Percentiles rank a stretch among this genome's conserved stretches.
Conservation (phyloP, 2,329 filamentous ascomycete species). For the Rhinocladiella mackenziei region DNA sequence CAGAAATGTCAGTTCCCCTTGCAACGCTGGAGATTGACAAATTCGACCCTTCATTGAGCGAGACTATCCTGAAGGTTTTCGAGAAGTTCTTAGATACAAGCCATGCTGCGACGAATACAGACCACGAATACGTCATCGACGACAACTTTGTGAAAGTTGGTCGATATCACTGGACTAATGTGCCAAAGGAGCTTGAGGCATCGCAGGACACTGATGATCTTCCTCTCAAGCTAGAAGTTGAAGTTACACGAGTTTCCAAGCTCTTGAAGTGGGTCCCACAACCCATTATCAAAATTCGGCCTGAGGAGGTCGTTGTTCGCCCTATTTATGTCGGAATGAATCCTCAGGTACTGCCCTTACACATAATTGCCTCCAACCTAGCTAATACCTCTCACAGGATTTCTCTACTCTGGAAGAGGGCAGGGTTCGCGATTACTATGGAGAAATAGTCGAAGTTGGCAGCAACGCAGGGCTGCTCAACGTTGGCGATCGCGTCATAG, state of each 20-base stretch:
- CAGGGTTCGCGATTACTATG: not conserved
- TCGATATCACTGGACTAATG: conserved; percentile 7
- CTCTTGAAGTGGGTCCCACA: not conserved
- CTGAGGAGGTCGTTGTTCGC: conserved; percentile 7
- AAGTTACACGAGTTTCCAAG: not conserved
- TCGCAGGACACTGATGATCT: conserved; percentile 1
- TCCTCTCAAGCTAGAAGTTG: not conserved
- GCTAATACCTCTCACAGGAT: not conserved
- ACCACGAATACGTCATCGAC: conserved; percentile 10
- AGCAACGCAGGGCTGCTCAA: not conserved
- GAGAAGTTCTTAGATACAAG: conserved; percentile 6
- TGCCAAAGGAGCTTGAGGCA: conserved; percentile 7
- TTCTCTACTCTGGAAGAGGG: not conserved
- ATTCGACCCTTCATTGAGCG: not conserved
- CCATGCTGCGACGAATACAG: conserved; percentile 3
- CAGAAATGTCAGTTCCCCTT: conserved; percentile 7
- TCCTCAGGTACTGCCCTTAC: conserved; percentile 4
- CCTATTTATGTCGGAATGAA: conserved; percentile 6
- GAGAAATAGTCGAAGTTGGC: not conserved
- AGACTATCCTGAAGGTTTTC: conserved; percentile 7
- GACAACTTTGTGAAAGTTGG: conserved; percentile 8
- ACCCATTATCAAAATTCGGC: not conserved
- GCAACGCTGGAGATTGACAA: conserved; percentile 10
- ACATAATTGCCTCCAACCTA: not conserved
- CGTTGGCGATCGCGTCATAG: not conserved